Base-by-base conservation (phyloP, 73 alveolate genomes). In the Breviolum minutum region DNA sequence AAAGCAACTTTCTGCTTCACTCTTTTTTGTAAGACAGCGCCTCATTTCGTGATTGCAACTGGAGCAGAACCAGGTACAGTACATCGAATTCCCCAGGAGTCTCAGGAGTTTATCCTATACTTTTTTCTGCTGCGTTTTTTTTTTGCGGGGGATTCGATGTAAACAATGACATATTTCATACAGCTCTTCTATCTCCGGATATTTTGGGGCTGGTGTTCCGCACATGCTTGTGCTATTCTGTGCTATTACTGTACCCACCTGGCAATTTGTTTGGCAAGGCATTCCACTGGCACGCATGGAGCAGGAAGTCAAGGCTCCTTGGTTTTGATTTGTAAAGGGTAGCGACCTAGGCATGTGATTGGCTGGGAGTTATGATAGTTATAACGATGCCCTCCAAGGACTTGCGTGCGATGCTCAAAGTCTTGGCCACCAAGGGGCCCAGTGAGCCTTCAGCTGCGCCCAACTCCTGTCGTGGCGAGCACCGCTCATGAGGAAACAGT, bases 391-490 rank as follows among this genome's bases (percentile, higher is more conserved):
- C 74, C 80, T 16, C 86, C 62, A 29, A 90, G 97, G 97, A 90
- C 71, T 60, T 90, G 64, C 97, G 97, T 12, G 87, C 97, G 71
- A 90, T 90, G 97, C 88, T 90, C 63, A 90, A 90, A 81, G 97
- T 90, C 66, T 30, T 90, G 40, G 97, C 97, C 32, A 40, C 82
- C 87, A 89, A 90, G 76, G 63, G 64, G 30, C 92, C 92, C 62
- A 14, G 24, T 22, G 73, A 24, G 26, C 26, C 16, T 9, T 48
- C 76, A 16, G 66, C 90, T 17, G 92, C 92, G 13, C 92, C 92
- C 76, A 83, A 83, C 76, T 83, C 92, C 92, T 24, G 92, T 22
- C 92, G 92, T 10, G 92, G 92, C 26, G 90, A 81, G 90, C 70
- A 40, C 16, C 90, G 90, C 90, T 81, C 76, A 26, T 83, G 54